Evolutionary conservation across 108 stramenopile genomes (phyloP).

Genomic region (Fragilariopsis cylindrus): DNA sequence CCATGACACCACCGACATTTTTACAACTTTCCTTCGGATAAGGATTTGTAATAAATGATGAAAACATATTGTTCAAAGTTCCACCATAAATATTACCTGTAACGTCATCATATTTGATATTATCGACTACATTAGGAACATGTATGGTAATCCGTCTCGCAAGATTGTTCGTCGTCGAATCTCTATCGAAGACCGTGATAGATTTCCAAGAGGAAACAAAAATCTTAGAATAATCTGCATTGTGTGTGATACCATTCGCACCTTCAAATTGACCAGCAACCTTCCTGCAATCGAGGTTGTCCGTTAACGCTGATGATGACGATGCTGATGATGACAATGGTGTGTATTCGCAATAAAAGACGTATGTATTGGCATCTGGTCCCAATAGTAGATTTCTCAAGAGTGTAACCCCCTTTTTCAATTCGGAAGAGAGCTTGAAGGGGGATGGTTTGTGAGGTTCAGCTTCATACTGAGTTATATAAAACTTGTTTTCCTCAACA

Average conservation of each 20-base stretch:
- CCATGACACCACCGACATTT: not conserved
- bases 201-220: slow-evolving; percentile 47
- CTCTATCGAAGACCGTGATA: slow-evolving; percentile 39
- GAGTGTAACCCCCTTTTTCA: not conserved
- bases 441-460: not conserved
- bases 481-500: slow-evolving; percentile 11
- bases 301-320: no score
- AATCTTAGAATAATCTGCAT: slow-evolving; percentile 28
- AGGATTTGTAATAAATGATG: not conserved
- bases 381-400: not conserved
- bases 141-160: not conserved
- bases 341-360: slow-evolving; percentile 12
- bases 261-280: not conserved
- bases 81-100: slow-evolving; percentile 7
- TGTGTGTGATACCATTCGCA: slow-evolving; percentile 15
- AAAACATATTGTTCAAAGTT: not conserved
- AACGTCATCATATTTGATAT: slow-evolving; percentile 4
- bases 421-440: not conserved
- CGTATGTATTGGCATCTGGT: not conserved
- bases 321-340: no score
- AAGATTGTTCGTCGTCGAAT: slow-evolving; percentile 1
- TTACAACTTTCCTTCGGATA: not conserved
- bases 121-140: not conserved
- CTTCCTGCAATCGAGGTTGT: slow-evolving; percentile 3
- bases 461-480: slow-evolving; percentile 6